These are phyloP conservation scores for Aspergillus vadensis DNA, from an alignment of 2,329 filamentous ascomycete genomes.

Conservation along the genomic window DNA sequence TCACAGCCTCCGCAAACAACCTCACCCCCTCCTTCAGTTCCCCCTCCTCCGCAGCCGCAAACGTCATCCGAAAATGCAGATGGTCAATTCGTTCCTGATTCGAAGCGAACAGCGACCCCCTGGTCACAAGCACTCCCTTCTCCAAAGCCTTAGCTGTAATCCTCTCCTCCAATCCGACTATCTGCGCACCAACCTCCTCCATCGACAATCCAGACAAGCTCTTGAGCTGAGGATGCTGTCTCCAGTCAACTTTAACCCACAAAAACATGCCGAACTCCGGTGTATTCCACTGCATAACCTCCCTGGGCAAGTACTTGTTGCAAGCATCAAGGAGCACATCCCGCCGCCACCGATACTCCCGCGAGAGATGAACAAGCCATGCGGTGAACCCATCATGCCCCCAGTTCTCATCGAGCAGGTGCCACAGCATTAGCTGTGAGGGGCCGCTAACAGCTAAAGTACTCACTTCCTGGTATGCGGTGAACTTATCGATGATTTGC, in stretches of 20 bases:
- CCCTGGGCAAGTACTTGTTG: constrained; percentile 69
- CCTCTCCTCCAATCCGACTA: not conserved
- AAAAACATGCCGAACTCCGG: constrained; percentile 65
- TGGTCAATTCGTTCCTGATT: not conserved
- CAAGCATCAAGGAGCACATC: constrained; percentile 74
- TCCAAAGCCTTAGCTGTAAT: not conserved
- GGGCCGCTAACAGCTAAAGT: constrained; percentile 78
- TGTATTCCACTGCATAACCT: constrained; percentile 73
- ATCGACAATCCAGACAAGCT: not conserved
- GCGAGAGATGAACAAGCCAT: constrained; percentile 76
- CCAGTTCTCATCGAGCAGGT: constrained; percentile 84
- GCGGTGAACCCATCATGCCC: constrained; percentile 79
- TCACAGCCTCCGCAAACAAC: not conserved
- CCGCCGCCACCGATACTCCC: constrained; percentile 72
- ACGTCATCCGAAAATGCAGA: constrained; percentile 4
- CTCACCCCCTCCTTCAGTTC: constrained; percentile 5
- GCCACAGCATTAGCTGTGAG: constrained; percentile 75
- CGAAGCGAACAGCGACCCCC: not conserved
- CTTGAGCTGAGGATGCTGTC: not conserved
- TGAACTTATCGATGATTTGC: constrained; percentile 75
- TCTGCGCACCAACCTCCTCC: not conserved
- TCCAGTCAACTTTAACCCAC: constrained; percentile 3
- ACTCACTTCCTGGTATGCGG: constrained; percentile 73
- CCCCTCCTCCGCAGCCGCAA: not conserved
- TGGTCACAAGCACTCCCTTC: not conserved